phyloP scores from a whole-genome alignment of 768 basidiomycete species.

The Phlebiopsis gigantea region DNA sequence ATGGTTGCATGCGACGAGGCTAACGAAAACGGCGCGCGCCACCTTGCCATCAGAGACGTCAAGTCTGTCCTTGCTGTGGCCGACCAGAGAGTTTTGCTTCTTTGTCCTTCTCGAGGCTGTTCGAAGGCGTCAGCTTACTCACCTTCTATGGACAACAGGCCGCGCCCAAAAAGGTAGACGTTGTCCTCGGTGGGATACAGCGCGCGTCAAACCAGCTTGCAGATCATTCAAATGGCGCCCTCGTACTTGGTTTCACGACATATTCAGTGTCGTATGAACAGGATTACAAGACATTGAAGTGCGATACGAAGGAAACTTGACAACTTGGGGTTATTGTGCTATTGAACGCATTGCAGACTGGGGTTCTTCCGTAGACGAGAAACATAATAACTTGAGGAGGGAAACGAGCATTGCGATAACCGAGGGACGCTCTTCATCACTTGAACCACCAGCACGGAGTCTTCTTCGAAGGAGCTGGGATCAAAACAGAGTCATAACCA shows the following conservation, averaged over 20 bases:
- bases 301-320: constrained; percentile 56
- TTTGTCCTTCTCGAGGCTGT: background rate
- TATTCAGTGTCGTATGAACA: constrained; percentile 23
- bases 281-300: constrained; percentile 51
- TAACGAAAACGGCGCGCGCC: too few species aligned
- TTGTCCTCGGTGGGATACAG: background rate
- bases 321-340: constrained; percentile 59
- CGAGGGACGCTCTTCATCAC: constrained; percentile 19
- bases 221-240: constrained; percentile 13
- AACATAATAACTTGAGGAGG: constrained; percentile 38
- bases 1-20: too few species aligned
- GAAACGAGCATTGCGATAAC: constrained; percentile 16
- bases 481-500: constrained; percentile 15
- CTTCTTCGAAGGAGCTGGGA: background rate
- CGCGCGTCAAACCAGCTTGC: constrained; percentile 4
- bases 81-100: background rate
- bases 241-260: constrained; percentile 5
- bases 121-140: background rate
- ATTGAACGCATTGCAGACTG: constrained; percentile 34
- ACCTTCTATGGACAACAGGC: background rate
- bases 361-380: constrained; percentile 30
- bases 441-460: constrained; percentile 14
- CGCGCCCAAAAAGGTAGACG: background rate
- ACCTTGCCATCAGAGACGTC: too few species aligned
- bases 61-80: background rate